Base-by-base conservation (phyloP, 2,329 filamentous ascomycete genomes). In the Ceratocystis ficicola region DNA sequence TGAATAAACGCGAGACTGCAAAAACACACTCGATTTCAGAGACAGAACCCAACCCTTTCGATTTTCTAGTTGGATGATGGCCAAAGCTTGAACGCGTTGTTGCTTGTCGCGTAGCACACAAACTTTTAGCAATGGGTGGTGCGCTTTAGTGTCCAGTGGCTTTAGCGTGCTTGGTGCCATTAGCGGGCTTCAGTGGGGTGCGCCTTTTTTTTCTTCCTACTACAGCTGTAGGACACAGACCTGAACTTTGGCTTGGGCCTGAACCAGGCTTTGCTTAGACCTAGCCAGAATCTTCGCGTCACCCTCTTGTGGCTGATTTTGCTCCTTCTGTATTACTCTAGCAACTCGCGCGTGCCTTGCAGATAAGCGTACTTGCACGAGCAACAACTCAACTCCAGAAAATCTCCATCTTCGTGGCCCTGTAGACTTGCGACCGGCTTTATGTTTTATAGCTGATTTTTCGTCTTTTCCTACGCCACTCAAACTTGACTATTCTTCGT, bases 261-360 rank as follows among this genome's bases (percentile, higher is more conserved):
- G 22, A 52, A 20, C 36, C 12, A 12, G 36, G 36, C 36, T 41
- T 41, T 12, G 36, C 25, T 28, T 52, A 28, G 15, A 22, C 48
- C 55, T 30, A 59, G 25, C 55, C 55, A 59, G 55, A 59, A n/a
- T 59, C 30, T 25, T 59, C 55, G 55, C 55, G 55, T 59, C 28
- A 36, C 55, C 55, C 55, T 8, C 28, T 15, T 59, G 55, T 59
- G 55, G 30, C 55, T 32, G 55, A 36, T 36, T 59, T 59, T 36
- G 55, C n/a, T 59, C 55, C 55, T 59, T 59, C 30, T 36, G 55
- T 20, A 59, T 59, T 59, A 59, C 55, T 59, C 55, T 36, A 36
- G 55, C 55, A 59, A 59, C 55, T 59, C 55, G 55, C 55, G 55
- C 55, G 28, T 32, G 17, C 55, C 55, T 59, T 36, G 48, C 48